Percentiles rank a stretch among this genome's conserved stretches.
Evolutionary conservation across 2,329 filamentous ascomycete genomes (phyloP).

Genomic region (Claviceps digitariae): DNA sequence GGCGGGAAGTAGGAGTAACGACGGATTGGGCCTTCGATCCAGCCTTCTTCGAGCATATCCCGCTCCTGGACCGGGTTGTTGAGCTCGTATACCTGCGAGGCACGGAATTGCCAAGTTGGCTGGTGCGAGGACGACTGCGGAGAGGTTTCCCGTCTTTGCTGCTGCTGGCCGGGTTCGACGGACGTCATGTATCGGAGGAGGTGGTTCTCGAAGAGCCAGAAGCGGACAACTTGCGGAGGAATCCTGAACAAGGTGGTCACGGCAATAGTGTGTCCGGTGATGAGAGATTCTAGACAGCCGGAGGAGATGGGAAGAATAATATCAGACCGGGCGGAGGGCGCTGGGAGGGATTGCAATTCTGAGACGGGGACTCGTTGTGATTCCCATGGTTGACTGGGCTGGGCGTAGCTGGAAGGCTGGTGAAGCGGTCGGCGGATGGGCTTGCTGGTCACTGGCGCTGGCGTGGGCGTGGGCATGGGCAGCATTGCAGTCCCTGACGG

Average conservation of each 20-base stretch:
- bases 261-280: conserved; percentile 36
- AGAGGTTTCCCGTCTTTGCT: conserved; percentile 11
- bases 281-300: conserved; percentile 33
- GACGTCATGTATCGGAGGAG: conserved; percentile 46
- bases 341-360: conserved; percentile 32
- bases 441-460: neutral
- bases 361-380: conserved; percentile 38
- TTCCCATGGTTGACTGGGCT: conserved; percentile 19
- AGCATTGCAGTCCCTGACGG: neutral
- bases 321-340: conserved; percentile 37
- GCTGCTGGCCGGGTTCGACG: conserved; percentile 29
- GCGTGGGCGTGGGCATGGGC: neutral
- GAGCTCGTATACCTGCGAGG: conserved; percentile 42
- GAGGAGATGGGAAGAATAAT: conserved; percentile 38
- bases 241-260: conserved; percentile 44
- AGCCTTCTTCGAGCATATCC: conserved; percentile 40
- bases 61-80: conserved; percentile 42
- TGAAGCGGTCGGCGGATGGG: conserved; percentile 17
- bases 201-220: conserved; percentile 47
- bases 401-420: conserved; percentile 10
- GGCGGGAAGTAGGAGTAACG: conserved; percentile 42
- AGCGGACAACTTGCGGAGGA: conserved; percentile 38
- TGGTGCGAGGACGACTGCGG: conserved; percentile 13
- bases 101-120: conserved; percentile 15
- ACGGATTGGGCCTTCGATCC: conserved; percentile 35